phyloP scores from a whole-genome alignment of 345 rosid genomes.

The Arabis alpina region DNA sequence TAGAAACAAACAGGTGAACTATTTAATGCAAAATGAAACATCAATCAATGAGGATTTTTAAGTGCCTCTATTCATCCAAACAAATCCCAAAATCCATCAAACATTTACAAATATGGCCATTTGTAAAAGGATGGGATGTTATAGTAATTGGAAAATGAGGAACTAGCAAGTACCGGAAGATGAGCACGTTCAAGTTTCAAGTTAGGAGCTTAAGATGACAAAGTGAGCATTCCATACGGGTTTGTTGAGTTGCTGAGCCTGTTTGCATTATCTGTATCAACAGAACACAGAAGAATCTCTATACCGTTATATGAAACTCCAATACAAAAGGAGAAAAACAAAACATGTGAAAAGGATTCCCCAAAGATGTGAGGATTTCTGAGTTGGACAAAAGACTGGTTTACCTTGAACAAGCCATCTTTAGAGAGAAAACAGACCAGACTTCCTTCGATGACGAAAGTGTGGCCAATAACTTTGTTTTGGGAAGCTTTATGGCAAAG shows the following conservation, averaged over 20 bases:
- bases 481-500: too few relatives aligned
- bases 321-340: background rate
- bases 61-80: background rate
- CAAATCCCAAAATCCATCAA: background rate
- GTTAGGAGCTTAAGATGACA: conserved; percentile 64
- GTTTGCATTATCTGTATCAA: conserved; percentile 77
- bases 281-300: conserved; percentile 10
- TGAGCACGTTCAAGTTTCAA: conserved; percentile 85
- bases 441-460: conserved; percentile 85
- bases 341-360: too few relatives aligned
- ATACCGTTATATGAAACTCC: too few relatives aligned
- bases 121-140: too few relatives aligned
- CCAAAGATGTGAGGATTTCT: too few relatives aligned
- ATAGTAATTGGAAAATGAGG: background rate
- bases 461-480: conserved; percentile 70
- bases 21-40: conserved; percentile 3
- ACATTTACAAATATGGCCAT: background rate
- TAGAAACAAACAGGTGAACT: background rate
- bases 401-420: conserved; percentile 90
- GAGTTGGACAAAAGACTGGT: too few relatives aligned
- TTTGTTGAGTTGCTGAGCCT: conserved; percentile 78
- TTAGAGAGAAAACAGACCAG: conserved; percentile 67
- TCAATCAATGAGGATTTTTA: background rate
- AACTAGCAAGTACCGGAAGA: conserved; percentile 52
- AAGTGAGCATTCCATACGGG: conserved; percentile 82